phyloP scores from a whole-genome alignment of 768 basidiomycete species.

The button mushroom (Agaricus bisporus) region DNA sequence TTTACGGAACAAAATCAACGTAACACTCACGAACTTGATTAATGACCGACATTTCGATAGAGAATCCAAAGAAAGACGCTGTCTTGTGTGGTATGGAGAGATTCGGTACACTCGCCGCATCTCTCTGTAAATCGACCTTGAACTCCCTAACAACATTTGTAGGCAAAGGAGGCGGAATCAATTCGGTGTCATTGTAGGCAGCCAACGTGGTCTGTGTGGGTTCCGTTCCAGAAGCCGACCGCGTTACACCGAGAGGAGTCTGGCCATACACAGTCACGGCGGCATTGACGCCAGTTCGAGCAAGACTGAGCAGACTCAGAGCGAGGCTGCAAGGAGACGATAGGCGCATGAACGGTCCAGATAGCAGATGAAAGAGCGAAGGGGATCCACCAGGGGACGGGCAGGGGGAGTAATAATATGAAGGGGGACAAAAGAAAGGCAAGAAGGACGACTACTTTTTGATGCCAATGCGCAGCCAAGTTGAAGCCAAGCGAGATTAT shows the following conservation, averaged over 20 bases:
- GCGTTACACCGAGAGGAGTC: constrained; percentile 21
- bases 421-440: neutral
- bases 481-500: neutral
- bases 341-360: neutral
- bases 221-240: neutral
- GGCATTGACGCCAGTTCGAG: neutral
- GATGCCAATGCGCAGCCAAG: neutral
- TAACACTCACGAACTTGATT: constrained; percentile 50
- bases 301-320: neutral
- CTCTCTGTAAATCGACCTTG: constrained; percentile 32
- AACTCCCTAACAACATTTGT: constrained; percentile 37
- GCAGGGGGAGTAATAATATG: neutral
- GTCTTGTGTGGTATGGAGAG: constrained; percentile 38
- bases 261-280: constrained; percentile 28
- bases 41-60: constrained; percentile 69
- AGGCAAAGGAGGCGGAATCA: constrained; percentile 46
- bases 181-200: constrained; percentile 45
- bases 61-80: constrained; percentile 62
- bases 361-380: neutral
- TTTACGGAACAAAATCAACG: constrained; percentile 6
- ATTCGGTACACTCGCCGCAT: constrained; percentile 24
- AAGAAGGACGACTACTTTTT: neutral
- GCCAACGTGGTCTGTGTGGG: constrained; percentile 26
- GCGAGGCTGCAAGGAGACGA: neutral
- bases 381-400: neutral